These are phyloP conservation scores for Populus trichocarpa DNA, from an alignment of 441 rosid species.

Conservation along the genomic window DNA sequence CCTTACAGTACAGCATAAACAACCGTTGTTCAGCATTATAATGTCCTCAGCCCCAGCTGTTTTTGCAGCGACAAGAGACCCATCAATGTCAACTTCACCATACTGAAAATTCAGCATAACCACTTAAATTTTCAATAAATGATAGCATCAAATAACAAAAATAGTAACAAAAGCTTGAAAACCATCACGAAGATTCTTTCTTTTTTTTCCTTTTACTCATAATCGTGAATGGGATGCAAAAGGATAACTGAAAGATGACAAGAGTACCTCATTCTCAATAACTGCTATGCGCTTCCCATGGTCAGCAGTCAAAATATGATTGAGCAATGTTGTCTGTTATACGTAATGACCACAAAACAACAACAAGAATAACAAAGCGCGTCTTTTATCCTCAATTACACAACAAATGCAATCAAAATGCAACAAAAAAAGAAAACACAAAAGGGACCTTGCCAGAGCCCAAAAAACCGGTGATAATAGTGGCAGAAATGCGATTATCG, in stretches of 20 bases:
- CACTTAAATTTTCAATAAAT: neutral
- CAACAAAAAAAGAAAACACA: neutral
- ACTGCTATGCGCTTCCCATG: conserved; percentile 97
- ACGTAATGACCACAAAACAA: conserved; percentile 12
- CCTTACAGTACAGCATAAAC: conserved; percentile 95
- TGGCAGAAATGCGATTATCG: conserved; percentile 90
- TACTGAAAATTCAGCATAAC: conserved; percentile 40
- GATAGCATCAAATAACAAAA: neutral
- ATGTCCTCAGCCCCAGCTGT: conserved; percentile 87
- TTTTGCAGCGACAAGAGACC: conserved; percentile 88
- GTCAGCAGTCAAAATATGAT: conserved; percentile 85
- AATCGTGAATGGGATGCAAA: neutral
- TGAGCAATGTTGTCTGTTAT: conserved; percentile 79
- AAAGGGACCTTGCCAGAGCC: conserved; percentile 88
- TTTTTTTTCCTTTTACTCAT: neutral
- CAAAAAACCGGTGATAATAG: conserved; percentile 86
- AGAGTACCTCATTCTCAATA: conserved; percentile 86
- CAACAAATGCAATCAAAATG: neutral
- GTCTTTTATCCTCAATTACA: neutral
- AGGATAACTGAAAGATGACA: neutral
- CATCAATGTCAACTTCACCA: conserved; percentile 93
- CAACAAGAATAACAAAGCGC: neutral
- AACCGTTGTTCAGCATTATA: conserved; percentile 88
- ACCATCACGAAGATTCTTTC: neutral
- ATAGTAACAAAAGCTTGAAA: neutral